A percentile compares a stretch with the other conserved stretches of the same genome.
Evolutionary conservation across 768 basidiomycete genomes (phyloP).

Genomic region (Infundibulicybe gibba): DNA sequence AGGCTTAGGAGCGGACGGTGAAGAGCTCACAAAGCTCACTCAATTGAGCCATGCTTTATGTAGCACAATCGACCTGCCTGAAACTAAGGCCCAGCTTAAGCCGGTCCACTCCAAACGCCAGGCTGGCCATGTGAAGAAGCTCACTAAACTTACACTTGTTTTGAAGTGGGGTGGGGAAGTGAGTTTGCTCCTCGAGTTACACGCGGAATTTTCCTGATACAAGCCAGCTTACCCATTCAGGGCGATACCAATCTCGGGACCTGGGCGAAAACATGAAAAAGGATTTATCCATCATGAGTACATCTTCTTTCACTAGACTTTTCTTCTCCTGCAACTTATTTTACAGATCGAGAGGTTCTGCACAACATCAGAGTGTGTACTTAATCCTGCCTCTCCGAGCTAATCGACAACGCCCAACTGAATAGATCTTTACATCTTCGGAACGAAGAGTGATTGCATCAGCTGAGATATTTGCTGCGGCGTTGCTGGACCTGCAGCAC

Average conservation of each 20-base stretch:
- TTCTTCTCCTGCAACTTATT: too few relatives aligned
- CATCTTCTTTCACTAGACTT: slow-evolving; percentile 23
- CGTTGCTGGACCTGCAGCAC: slow-evolving; percentile 65
- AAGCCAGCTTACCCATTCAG: slow-evolving; percentile 89
- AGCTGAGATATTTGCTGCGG: slow-evolving; percentile 92
- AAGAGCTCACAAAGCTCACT: slow-evolving; percentile 81
- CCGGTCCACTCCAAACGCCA: slow-evolving; percentile 87
- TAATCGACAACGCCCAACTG: too few relatives aligned
- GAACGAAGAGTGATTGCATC: slow-evolving; percentile 96
- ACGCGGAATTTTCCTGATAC: too few relatives aligned
- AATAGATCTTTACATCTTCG: slow-evolving; percentile 95
- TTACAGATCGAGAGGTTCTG: slow-evolving; percentile 89
- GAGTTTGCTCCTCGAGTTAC: slow-evolving; percentile 8
- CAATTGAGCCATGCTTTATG: slow-evolving; percentile 86
- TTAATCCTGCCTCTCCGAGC: too few relatives aligned
- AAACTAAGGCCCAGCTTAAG: slow-evolving; percentile 97
- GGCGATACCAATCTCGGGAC: slow-evolving; percentile 93
- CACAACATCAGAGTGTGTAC: slow-evolving; percentile 92
- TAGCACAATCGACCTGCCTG: slow-evolving; percentile 93
- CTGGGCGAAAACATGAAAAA: slow-evolving; percentile 92
- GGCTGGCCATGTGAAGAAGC: slow-evolving; percentile 60
- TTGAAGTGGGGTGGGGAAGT: slow-evolving; percentile 99
- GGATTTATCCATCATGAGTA: slow-evolving; percentile 98
- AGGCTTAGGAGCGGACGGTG: slow-evolving; percentile 74
- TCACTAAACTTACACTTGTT: slow-evolving; percentile 91